Evolutionary conservation across 2,329 filamentous ascomycete genomes (phyloP).

Genomic region (Macrophomina phaseolina): DNA sequence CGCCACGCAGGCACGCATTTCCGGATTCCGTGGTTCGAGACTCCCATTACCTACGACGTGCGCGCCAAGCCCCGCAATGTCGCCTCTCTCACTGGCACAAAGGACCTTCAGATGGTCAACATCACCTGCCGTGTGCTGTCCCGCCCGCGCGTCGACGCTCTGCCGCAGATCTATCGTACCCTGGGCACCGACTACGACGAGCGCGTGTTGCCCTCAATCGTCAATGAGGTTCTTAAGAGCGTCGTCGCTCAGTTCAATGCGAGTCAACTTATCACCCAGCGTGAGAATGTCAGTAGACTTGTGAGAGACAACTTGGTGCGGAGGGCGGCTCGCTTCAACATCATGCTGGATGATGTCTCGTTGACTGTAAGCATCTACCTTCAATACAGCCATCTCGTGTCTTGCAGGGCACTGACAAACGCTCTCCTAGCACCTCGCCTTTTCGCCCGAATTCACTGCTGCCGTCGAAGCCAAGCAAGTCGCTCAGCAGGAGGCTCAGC

Average conservation of each 20-base stretch:
- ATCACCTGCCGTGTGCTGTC: constrained; percentile 99
- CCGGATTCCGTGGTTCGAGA: constrained; percentile 95
- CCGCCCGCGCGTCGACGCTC: constrained; percentile 80
- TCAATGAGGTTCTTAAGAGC: constrained; percentile 98
- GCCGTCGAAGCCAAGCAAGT: constrained; percentile 74
- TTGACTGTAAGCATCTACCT: constrained; percentile 71
- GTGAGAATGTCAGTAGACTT: constrained; percentile 91
- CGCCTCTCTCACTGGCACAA: constrained; percentile 94
- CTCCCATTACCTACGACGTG: constrained; percentile 94
- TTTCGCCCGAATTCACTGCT: constrained; percentile 72
- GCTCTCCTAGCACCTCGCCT: constrained; percentile 64
- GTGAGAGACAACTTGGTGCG: constrained; percentile 92
- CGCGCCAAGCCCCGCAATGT: constrained; percentile 97
- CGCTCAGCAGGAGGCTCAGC: constrained; percentile 88
- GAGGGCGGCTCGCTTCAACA: constrained; percentile 95
- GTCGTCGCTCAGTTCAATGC: constrained; percentile 99
- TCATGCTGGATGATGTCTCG: constrained; percentile 95
- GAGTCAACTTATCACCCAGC: constrained; percentile 97
- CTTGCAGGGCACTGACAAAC: constrained; percentile 26
- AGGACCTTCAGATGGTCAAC: constrained; percentile 99
- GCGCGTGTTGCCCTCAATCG: constrained; percentile 95
- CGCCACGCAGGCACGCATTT: constrained; percentile 78
- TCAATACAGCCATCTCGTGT: constrained; percentile 29
- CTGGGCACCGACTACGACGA: constrained; percentile 96
- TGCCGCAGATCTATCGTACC: constrained; percentile 97